Evolutionary conservation across 345 rosid genomes (phyloP).

Genomic region (Bretschneidera sinensis): DNA sequence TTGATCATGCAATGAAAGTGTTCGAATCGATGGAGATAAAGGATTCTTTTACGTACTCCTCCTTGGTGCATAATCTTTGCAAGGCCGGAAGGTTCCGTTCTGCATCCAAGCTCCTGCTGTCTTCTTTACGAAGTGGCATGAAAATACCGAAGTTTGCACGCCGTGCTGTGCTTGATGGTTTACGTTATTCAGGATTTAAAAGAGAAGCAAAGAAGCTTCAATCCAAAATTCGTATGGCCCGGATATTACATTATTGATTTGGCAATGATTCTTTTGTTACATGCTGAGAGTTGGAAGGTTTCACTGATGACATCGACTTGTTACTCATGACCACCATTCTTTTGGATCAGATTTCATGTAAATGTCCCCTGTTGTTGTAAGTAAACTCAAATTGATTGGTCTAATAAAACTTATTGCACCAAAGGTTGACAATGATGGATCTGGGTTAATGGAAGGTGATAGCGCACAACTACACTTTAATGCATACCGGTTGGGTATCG

Average conservation of each 20-base stretch:
- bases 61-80: conserved; percentile 76
- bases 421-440: neutral
- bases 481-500: neutral
- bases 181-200: conserved; percentile 44
- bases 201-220: conserved; percentile 53
- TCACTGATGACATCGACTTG: neutral
- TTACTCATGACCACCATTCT: neutral
- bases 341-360: neutral
- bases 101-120: conserved; percentile 65
- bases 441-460: neutral
- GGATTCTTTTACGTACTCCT: conserved; percentile 76
- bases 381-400: neutral
- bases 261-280: neutral
- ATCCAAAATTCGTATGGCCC: conserved; percentile 44
- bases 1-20: conserved; percentile 47
- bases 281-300: neutral
- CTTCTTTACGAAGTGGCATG: conserved; percentile 56
- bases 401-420: neutral
- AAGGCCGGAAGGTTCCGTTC: conserved; percentile 47
- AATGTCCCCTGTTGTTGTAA: neutral
- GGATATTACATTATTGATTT: conserved; percentile 29
- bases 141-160: conserved; percentile 58
- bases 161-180: conserved; percentile 66
- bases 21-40: conserved; percentile 59
- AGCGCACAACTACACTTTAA: neutral